Evolutionary conservation across 2,329 filamentous ascomycete species (phyloP), one percentile per base, ranked within the genome.

Genomic region (Alternaria hordeiaustralica): DNA sequence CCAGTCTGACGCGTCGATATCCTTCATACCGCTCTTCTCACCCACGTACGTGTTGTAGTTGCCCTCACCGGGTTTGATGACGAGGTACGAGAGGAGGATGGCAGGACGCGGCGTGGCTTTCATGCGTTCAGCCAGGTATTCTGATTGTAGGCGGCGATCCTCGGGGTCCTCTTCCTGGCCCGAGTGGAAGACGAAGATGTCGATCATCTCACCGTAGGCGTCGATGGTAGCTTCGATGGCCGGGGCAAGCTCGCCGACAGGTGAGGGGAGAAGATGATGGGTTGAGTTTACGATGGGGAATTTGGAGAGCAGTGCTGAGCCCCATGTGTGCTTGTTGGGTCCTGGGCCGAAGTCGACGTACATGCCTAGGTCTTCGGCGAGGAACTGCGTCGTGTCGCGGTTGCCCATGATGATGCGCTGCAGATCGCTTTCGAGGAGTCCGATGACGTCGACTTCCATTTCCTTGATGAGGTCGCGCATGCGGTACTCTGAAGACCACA

Each of bases 401-500:
- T 98, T 99, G 75, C 96, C 96, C 96, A 98, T 99, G 84, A 99
- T 99, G 82, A 99, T 97, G 71, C 95, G 92, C 82, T 99, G 96
- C 36, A 93, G 87, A 78, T 99, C 96, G 1, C 91, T 92, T 81
- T 99, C 96, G 1, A 99, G 87, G 20, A 99, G 87, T n/a, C 96
- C 96, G 50, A 99, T 87, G 6, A 99, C 93, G 76, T 99, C 96
- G n/a, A 99, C 84, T 81, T 99, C 96, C n/a, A 97, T 84, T 75
- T 98, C 96, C 75, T 93, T 90, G 81, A 97, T 90, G 13, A 97
- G 85, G 83, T 97, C 91, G 62, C 93, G 91, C 89, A 97, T 96
- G 67, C 96, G 94, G 72, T 92, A 89, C 81, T 99, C 96, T 0
- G 95, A 97, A 10, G 93, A 95, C 93, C 94, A 98, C 94, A 98